Percentiles rank a stretch among this genome's conserved stretches.
Conservation (phyloP, 2,329 filamentous ascomycete species). For the Akanthomyces uredinophilus region DNA sequence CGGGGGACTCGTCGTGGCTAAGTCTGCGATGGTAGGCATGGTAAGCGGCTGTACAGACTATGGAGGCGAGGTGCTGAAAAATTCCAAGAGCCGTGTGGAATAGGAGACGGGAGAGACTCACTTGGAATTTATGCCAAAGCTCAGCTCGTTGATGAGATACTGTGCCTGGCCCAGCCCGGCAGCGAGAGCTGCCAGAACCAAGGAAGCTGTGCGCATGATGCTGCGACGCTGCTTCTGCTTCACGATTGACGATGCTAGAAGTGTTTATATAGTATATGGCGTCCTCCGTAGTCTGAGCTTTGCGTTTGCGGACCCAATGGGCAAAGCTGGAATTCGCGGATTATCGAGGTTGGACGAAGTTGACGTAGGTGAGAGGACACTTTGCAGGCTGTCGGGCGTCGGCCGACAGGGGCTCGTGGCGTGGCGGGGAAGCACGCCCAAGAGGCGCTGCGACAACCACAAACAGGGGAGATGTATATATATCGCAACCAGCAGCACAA, state of each 20-base stretch:
- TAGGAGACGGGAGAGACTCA: constrained; percentile 29
- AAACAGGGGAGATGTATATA: too few relatives aligned
- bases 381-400: constrained; percentile 3
- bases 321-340: neutral
- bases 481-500: neutral
- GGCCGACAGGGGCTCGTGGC: neutral
- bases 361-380: constrained; percentile 4
- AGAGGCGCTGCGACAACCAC: neutral
- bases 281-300: neutral
- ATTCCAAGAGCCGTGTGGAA: neutral
- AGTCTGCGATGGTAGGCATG: constrained; percentile 42
- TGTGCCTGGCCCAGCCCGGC: constrained; percentile 54
- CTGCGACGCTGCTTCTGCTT: neutral
- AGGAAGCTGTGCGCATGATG: constrained; percentile 8
- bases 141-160: constrained; percentile 65
- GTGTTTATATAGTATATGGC: neutral
- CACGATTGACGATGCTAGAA: neutral
- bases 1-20: constrained; percentile 51
- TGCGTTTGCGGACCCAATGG: neutral
- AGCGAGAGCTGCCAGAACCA: constrained; percentile 27
- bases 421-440: constrained; percentile 2
- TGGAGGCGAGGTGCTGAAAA: neutral
- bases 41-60: neutral
- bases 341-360: neutral
- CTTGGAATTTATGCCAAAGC: constrained; percentile 69